Evolutionary conservation across 2,329 filamentous ascomycete species (phyloP).

Genomic region (Penicillium paneum): DNA sequence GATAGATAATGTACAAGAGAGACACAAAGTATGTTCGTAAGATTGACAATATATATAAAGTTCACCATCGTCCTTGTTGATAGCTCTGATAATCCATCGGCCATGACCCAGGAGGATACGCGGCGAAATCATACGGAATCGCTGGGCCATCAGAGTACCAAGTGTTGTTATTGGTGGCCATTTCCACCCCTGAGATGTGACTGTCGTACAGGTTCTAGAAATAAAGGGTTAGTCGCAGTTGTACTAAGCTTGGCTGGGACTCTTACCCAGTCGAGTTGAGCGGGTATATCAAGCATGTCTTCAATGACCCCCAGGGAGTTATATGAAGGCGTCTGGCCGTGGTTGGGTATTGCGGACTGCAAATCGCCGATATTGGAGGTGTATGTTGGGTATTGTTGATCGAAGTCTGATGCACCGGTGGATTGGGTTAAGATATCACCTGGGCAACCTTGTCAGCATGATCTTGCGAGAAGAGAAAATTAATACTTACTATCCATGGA

Average conservation of each 20-base stretch:
- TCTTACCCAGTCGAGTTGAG: slow-evolving; percentile 36
- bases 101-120: not conserved
- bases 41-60: not conserved
- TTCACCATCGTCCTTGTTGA: not conserved
- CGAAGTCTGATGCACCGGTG: not conserved
- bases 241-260: not conserved
- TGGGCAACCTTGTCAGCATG: not conserved
- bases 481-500: not conserved
- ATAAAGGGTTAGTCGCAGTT: not conserved
- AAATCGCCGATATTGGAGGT: not conserved
- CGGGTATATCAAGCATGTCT: slow-evolving; percentile 34
- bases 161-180: slow-evolving; percentile 10
- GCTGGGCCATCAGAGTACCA: slow-evolving; percentile 7
- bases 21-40: not conserved
- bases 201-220: slow-evolving; percentile 20
- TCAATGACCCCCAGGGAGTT: slow-evolving; percentile 30
- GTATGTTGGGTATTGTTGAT: slow-evolving; percentile 1
- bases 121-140: slow-evolving; percentile 2
- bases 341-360: slow-evolving; percentile 1
- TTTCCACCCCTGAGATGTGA: slow-evolving; percentile 13
- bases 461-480: not conserved
- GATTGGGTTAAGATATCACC: slow-evolving; percentile 4
- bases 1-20: not conserved
- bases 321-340: slow-evolving; percentile 4
- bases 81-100: not conserved